These are phyloP conservation scores for Fusarium mangiferae DNA, from an alignment of 2,329 filamentous ascomycete genomes.

Conservation along the genomic window DNA sequence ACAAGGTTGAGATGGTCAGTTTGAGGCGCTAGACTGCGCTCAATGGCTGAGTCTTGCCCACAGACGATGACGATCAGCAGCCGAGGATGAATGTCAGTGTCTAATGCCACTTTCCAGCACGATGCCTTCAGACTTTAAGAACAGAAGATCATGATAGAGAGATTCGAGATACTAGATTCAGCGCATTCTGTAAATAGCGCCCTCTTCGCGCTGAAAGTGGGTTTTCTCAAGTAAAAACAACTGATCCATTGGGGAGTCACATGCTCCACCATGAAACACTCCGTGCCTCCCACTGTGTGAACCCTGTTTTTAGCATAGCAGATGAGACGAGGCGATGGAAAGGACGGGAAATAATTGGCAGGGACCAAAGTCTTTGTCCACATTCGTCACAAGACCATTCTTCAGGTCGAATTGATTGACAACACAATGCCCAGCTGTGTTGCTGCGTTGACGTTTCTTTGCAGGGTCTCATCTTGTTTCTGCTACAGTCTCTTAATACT, in stretches of 20 bases:
- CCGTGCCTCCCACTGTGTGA: slow-evolving; percentile 35
- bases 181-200: not conserved
- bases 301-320: slow-evolving; percentile 28
- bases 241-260: slow-evolving; percentile 14
- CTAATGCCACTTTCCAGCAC: not conserved
- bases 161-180: not conserved
- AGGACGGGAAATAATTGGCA: slow-evolving; percentile 31
- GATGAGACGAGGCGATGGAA: slow-evolving; percentile 12
- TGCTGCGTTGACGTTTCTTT: slow-evolving; percentile 7
- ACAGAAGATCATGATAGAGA: not conserved
- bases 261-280: slow-evolving; percentile 36
- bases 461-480: not conserved
- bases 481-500: not conserved
- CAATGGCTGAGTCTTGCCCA: slow-evolving; percentile 1
- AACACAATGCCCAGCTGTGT: not conserved
- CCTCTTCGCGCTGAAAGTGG: not conserved
- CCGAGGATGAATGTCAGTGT: not conserved
- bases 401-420: slow-evolving; percentile 2
- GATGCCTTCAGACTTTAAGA: not conserved
- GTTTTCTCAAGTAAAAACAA: slow-evolving; percentile 25
- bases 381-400: slow-evolving; percentile 34
- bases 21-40: slow-evolving; percentile 40
- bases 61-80: slow-evolving; percentile 6
- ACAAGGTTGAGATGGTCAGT: slow-evolving; percentile 37
- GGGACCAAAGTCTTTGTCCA: slow-evolving; percentile 29